These are phyloP conservation scores for Postia placenta DNA, from an alignment of 768 basidiomycete species.

Conservation along the genomic window DNA sequence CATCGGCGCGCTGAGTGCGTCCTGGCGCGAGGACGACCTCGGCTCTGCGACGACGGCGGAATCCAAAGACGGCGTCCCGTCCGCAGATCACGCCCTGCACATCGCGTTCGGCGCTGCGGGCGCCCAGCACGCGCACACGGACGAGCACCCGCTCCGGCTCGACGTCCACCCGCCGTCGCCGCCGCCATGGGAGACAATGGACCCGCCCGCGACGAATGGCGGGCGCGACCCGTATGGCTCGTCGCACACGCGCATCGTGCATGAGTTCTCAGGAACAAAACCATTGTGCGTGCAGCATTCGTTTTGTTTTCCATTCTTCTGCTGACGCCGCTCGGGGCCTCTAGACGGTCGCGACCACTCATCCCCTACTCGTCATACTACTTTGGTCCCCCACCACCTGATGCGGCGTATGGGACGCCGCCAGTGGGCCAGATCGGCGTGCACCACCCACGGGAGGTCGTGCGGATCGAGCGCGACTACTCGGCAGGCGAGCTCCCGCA, in stretches of 20 bases:
- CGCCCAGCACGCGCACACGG: neutral
- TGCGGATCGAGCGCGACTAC: slow-evolving; percentile 92
- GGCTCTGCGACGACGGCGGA: slow-evolving; percentile 1
- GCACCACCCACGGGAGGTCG: slow-evolving; percentile 87
- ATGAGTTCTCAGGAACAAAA: slow-evolving; percentile 10
- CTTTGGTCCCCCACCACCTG: slow-evolving; percentile 72
- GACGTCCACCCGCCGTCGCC: slow-evolving; percentile 48
- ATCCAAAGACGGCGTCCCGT: neutral
- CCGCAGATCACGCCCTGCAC: slow-evolving; percentile 1
- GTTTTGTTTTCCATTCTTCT: neutral
- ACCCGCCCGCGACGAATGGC: slow-evolving; percentile 41
- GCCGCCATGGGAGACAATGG: slow-evolving; percentile 60
- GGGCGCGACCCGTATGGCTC: slow-evolving; percentile 2
- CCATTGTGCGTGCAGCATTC: slow-evolving; percentile 8
- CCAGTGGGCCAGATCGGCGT: slow-evolving; percentile 83
- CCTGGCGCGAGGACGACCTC: slow-evolving; percentile 7
- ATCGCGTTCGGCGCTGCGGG: neutral
- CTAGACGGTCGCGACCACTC: slow-evolving; percentile 26
- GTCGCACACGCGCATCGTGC: slow-evolving; percentile 10
- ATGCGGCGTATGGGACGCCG: slow-evolving; percentile 72
- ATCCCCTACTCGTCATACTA: slow-evolving; percentile 82
- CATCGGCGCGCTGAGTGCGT: slow-evolving; percentile 6
- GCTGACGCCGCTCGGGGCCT: neutral
- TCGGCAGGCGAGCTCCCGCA: slow-evolving; percentile 84
- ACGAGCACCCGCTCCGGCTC: slow-evolving; percentile 35